A percentile compares a stretch with the other conserved stretches of the same genome.
Conservation (phyloP, 192 early-diverging fungal genomes). For the Coemansia sp. region DNA sequence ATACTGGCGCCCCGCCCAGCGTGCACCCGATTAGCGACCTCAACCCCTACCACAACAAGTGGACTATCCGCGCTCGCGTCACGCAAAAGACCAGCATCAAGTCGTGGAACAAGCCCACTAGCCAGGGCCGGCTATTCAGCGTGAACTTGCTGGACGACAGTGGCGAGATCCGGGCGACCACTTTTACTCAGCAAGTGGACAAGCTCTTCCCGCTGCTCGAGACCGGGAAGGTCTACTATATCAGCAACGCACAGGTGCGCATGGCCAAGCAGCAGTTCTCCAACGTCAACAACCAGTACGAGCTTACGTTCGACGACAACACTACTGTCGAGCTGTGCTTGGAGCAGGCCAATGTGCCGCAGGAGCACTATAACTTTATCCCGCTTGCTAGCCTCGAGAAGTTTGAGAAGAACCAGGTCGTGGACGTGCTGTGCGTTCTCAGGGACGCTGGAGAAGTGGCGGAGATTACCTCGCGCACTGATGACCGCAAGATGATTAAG, state of each 20-base stretch:
- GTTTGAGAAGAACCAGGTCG: conserved; percentile 67
- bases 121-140: conserved; percentile 86
- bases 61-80: conserved; percentile 94
- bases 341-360: conserved; percentile 33
- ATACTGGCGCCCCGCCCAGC: conserved; percentile 34
- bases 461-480: conserved; percentile 63
- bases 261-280: conserved; percentile 84
- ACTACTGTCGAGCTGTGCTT: conserved; percentile 67
- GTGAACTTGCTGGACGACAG: conserved; percentile 85
- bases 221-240: conserved; percentile 80
- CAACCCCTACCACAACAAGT: conserved; percentile 91
- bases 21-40: conserved; percentile 68
- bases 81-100: conserved; percentile 83
- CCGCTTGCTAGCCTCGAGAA: conserved; percentile 67
- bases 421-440: conserved; percentile 84
- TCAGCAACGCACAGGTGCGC: conserved; percentile 80
- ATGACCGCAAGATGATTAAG: conserved; percentile 64
- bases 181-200: conserved; percentile 88
- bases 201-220: conserved; percentile 76
- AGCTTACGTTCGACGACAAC: conserved; percentile 77
- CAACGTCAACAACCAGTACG: conserved; percentile 89
- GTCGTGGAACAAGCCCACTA: conserved; percentile 75
- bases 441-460: conserved; percentile 60
- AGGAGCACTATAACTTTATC: conserved; percentile 68
- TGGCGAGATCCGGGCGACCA: conserved; percentile 93